Conservation (phyloP, 441 rosid species). For the Sinapis alba region DNA sequence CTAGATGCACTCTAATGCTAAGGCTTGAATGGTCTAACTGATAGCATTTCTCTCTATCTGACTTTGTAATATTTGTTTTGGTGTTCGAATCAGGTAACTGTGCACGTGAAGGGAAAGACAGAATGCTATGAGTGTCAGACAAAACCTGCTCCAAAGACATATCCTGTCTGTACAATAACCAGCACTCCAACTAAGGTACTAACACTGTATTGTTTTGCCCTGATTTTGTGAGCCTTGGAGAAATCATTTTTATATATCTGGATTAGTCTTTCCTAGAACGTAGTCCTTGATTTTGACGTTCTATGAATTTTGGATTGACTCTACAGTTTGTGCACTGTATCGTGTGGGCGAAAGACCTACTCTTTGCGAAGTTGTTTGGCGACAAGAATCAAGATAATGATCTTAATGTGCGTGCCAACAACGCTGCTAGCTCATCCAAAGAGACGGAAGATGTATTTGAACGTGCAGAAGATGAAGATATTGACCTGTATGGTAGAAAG, state of each 20-base stretch:
- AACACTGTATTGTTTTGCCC: neutral
- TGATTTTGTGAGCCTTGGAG: neutral
- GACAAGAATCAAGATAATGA: constrained; percentile 96
- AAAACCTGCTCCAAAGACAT: constrained; percentile 96
- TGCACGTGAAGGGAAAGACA: constrained; percentile 88
- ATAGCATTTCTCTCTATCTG: constrained; percentile 25
- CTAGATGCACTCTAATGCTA: neutral
- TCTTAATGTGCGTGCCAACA: constrained; percentile 85
- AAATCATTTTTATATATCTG: constrained; percentile 1
- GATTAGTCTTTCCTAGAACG: constrained; percentile 8
- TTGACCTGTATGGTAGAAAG: constrained; percentile 85
- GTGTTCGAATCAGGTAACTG: constrained; percentile 63
- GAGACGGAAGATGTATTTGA: constrained; percentile 72
- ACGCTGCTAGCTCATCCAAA: constrained; percentile 64
- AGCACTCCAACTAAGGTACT: constrained; percentile 98
- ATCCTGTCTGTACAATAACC: constrained; percentile 98
- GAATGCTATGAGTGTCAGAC: constrained; percentile 97
- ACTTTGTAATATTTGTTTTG: constrained; percentile 9
- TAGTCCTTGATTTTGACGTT: neutral
- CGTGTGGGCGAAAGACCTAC: constrained; percentile 98
- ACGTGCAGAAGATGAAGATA: constrained; percentile 67
- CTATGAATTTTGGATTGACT: constrained; percentile 24
- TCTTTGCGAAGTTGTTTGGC: constrained; percentile 97
- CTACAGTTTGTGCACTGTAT: constrained; percentile 97
- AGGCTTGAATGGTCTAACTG: neutral